phyloP scores from a whole-genome alignment of 2,329 filamentous ascomycete genomes.

The Onygenales sp. region DNA sequence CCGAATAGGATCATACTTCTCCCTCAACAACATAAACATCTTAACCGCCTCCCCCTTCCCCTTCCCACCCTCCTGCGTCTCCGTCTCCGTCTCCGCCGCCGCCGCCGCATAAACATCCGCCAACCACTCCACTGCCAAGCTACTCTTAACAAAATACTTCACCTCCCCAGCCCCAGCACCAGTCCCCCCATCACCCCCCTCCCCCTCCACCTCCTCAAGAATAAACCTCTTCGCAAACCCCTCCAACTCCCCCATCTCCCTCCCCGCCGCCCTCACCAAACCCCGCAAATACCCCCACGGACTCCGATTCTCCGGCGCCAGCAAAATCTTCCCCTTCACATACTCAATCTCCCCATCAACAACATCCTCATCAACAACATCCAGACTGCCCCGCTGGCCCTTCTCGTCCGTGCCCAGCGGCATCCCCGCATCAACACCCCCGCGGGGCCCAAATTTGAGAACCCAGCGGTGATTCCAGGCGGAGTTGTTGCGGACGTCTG shows the following conservation, averaged over 20 bases:
- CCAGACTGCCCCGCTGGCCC: constrained; percentile 21
- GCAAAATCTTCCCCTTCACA: constrained; percentile 60
- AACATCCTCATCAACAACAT: constrained; percentile 49
- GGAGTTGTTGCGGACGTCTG: constrained; percentile 89
- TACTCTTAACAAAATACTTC: constrained; percentile 44
- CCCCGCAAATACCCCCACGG: constrained; percentile 88
- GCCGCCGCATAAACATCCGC: constrained; percentile 36
- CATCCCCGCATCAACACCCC: constrained; percentile 29
- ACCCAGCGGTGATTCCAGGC: constrained; percentile 98
- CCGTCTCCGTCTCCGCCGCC: constrained; percentile 32
- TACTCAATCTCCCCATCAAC: constrained; percentile 68
- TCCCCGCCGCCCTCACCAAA: constrained; percentile 57
- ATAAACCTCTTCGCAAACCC: constrained; percentile 48
- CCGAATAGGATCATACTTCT: constrained; percentile 84
- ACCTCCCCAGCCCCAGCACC: constrained; percentile 1
- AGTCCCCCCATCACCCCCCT: not conserved
- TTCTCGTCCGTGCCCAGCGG: constrained; percentile 12
- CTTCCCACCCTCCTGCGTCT: constrained; percentile 24
- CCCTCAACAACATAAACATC: constrained; percentile 63
- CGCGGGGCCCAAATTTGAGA: constrained; percentile 63
- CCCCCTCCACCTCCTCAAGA: constrained; percentile 34
- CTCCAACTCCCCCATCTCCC: constrained; percentile 41
- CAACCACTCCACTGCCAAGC: constrained; percentile 47
- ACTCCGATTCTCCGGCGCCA: constrained; percentile 87
- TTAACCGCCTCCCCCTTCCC: constrained; percentile 47